Base-by-base conservation (phyloP, 1,284 basidiomycete genomes). In the Sporisorium reilianum region DNA sequence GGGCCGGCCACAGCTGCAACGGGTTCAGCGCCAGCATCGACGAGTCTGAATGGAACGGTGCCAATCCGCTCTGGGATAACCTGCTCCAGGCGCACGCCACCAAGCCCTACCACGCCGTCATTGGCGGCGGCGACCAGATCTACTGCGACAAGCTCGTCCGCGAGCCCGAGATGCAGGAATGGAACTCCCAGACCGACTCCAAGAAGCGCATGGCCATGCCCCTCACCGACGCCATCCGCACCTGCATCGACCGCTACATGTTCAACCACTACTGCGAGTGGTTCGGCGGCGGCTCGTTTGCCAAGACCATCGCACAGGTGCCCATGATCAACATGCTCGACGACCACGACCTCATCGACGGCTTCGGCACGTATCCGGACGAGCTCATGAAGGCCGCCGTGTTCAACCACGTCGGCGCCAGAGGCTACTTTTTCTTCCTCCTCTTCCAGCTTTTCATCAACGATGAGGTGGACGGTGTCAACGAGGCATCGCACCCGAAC, bases 201-300 rank as follows among this genome's bases (percentile, higher is more conserved):
- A 87, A 91, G 32, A 87, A 88, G 51, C 94, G 92, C 86, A 88
- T 90, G 74, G 81, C 77, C 1, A 90, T 88, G 79, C 87, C 87
- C 0, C 84, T 97, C 9, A 92, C 92, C 0, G 87, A 89, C 2
- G 92, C 94, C 75, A 93, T 98, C 57, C 75, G 78, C 46, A 81
- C 87, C 7, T 91, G 92, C n/a, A 90, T 98, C 57, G 95, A 98
- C 82, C 89, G 94, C 50, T 89, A 87, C 85, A 87, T 87, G 66
- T 87, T 87, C 88, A 93, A 92, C 77, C 94, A 97, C 83, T 98
- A 97, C 86, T 80, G 75, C 57, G 75, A 82, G 42, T 86, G 85
- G 83, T 98, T 97, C 86, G 89, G 94, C 64, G 90, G 89, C 50
- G 95, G 95, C 9, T 94, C 94, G 0, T 99, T 98, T 85, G 93